Evolutionary conservation across 75 land plant species (phyloP).

Genomic region (Adiantum capillusveneris): DNA sequence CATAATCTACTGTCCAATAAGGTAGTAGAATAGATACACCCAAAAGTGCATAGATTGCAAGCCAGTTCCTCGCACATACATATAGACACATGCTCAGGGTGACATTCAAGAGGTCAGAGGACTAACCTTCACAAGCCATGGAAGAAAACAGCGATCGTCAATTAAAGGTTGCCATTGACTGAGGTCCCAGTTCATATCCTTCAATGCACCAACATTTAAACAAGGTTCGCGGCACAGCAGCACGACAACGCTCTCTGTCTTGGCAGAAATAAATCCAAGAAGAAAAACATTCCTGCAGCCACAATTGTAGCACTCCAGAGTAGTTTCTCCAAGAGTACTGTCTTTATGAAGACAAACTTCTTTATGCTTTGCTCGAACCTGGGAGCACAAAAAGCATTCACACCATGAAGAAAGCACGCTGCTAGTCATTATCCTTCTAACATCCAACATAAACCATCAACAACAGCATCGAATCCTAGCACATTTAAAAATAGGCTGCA

Average conservation of each 20-base stretch:
- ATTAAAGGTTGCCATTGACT: conserved; percentile 97
- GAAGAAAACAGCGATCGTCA: conserved; percentile 96
- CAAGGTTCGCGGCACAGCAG: conserved; percentile 95
- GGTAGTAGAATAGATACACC: too few species aligned
- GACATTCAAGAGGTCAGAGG: too few species aligned
- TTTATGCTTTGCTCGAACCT: conserved; percentile 99
- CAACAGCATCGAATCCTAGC: too few species aligned
- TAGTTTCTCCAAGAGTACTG: conserved; percentile 96
- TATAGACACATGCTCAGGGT: too few species aligned
- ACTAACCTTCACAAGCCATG: conserved; percentile 96
- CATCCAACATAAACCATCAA: too few species aligned
- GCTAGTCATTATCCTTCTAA: too few species aligned
- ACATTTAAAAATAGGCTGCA: too few species aligned
- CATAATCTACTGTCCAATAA: too few species aligned
- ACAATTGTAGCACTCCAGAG: conserved; percentile 97
- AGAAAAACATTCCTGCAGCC: conserved; percentile 98
- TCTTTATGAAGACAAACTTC: conserved; percentile 99
- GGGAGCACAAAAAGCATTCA: too few species aligned
- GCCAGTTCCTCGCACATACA: neutral
- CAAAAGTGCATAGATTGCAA: too few species aligned
- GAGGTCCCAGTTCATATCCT: conserved; percentile 99
- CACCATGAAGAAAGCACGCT: too few species aligned
- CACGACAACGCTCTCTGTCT: conserved; percentile 96
- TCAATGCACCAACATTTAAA: conserved; percentile 88
- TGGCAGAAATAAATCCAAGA: conserved; percentile 94